These are phyloP conservation scores for Acacia melanoxylon DNA, from an alignment of 306 rosid genomes.

Conservation along the genomic window DNA sequence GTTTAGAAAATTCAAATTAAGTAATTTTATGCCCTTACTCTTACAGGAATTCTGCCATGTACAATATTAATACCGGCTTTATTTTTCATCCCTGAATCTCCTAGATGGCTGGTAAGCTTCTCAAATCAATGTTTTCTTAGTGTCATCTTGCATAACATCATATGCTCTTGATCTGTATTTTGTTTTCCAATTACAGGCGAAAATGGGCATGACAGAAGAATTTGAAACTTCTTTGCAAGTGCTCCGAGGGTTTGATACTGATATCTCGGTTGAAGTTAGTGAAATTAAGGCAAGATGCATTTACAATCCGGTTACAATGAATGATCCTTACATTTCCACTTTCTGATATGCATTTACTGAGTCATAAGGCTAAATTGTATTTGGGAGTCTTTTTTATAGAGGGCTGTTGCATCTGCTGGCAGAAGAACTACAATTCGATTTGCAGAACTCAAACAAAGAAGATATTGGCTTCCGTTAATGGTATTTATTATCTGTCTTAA, in stretches of 20 bases:
- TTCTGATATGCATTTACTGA: constrained; percentile 22
- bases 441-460: constrained; percentile 75
- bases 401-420: constrained; percentile 65
- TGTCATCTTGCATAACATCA: constrained; percentile 7
- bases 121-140: constrained; percentile 16
- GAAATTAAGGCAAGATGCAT: constrained; percentile 63
- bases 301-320: constrained; percentile 9
- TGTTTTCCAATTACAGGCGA: constrained; percentile 58
- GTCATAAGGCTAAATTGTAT: constrained; percentile 7
- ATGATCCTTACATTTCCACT: constrained; percentile 16
- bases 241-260: constrained; percentile 87
- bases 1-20: constrained; percentile 19
- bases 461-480: constrained; percentile 92
- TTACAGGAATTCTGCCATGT: constrained; percentile 86
- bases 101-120: constrained; percentile 91
- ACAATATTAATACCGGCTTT: constrained; percentile 86
- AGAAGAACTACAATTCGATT: constrained; percentile 72
- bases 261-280: constrained; percentile 76
- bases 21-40: constrained; percentile 18
- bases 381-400: constrained; percentile 50
- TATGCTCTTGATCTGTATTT: constrained; percentile 26
- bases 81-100: constrained; percentile 96
- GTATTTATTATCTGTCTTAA: constrained; percentile 43
- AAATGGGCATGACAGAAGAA: constrained; percentile 97
- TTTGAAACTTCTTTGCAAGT: constrained; percentile 94